These are phyloP conservation scores for Cetradonia linearis DNA, from an alignment of 495 filamentous ascomycete genomes.

Conservation along the genomic window DNA sequence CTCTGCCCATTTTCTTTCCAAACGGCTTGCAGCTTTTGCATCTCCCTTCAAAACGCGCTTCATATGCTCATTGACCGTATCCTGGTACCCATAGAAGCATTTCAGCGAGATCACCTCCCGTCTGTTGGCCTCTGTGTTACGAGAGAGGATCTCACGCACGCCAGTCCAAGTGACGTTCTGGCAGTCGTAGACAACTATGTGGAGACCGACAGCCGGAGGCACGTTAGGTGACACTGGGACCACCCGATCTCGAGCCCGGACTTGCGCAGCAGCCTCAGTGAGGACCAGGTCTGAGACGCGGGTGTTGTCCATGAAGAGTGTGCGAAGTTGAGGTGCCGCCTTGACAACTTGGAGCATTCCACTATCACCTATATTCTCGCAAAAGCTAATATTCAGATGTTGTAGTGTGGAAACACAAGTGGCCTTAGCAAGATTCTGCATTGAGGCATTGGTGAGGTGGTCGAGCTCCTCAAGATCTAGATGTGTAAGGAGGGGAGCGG, in stretches of 20 bases:
- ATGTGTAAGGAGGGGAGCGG: slow-evolving; percentile 66
- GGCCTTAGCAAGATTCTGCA: slow-evolving; percentile 62
- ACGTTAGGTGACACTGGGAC: slow-evolving; percentile 28
- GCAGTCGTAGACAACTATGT: slow-evolving; percentile 84
- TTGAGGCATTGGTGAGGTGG: slow-evolving; percentile 59
- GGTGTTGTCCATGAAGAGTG: slow-evolving; percentile 88
- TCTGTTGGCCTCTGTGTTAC: slow-evolving; percentile 54
- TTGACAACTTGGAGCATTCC: slow-evolving; percentile 81
- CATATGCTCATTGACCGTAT: slow-evolving; percentile 85
- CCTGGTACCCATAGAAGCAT: slow-evolving; percentile 92
- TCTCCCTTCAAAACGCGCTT: slow-evolving; percentile 73
- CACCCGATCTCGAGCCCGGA: slow-evolving; percentile 53
- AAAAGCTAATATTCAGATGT: slow-evolving; percentile 83
- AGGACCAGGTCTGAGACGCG: slow-evolving; percentile 80
- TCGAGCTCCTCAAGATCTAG: slow-evolving; percentile 83
- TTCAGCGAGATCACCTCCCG: slow-evolving; percentile 74
- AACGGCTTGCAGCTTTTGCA: slow-evolving; percentile 51
- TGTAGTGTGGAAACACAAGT: slow-evolving; percentile 60
- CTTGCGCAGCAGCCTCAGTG: slow-evolving; percentile 68
- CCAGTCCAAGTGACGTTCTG: slow-evolving; percentile 86
- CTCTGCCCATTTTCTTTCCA: slow-evolving; percentile 87
- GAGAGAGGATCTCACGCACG: slow-evolving; percentile 71
- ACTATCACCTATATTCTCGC: slow-evolving; percentile 70
- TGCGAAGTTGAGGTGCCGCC: slow-evolving; percentile 54
- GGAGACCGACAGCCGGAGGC: slow-evolving; percentile 52